Percentiles rank a stretch among this genome's conserved stretches.
Conservation (phyloP, 2,329 filamentous ascomycete genomes). For the Aureobasidium mangrovei region DNA sequence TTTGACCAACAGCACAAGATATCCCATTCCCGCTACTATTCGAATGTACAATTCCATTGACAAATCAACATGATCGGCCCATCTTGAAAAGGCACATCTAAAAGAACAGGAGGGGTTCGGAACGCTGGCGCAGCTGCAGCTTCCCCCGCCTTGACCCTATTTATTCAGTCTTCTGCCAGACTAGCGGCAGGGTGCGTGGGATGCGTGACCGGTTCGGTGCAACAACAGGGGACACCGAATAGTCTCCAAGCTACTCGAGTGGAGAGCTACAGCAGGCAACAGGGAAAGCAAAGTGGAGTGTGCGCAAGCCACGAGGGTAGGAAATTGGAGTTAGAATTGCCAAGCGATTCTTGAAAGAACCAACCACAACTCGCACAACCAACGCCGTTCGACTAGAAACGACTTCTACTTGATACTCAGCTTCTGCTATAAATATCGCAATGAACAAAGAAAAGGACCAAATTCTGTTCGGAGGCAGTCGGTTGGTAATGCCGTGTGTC, state of each 20-base stretch:
- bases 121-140: neutral
- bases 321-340: neutral
- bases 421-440: neutral
- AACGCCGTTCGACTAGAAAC: conserved; percentile 1
- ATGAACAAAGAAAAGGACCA: conserved; percentile 10
- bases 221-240: neutral
- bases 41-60: neutral
- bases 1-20: neutral
- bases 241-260: neutral
- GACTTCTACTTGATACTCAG: neutral
- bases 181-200: neutral
- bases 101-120: neutral
- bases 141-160: neutral
- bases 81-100: neutral
- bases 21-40: neutral
- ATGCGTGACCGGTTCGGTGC: conserved; percentile 12
- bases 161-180: neutral
- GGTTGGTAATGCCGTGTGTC: conserved; percentile 19
- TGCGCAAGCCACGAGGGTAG: conserved; percentile 4
- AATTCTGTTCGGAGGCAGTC: conserved; percentile 26
- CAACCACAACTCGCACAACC: conserved; percentile 6
- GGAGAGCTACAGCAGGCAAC: neutral
- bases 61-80: neutral
- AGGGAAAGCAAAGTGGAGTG: conserved; percentile 1
- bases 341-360: conserved; percentile 1